Base-by-base conservation (phyloP, 306 rosid species). In the Trifolium repens region DNA sequence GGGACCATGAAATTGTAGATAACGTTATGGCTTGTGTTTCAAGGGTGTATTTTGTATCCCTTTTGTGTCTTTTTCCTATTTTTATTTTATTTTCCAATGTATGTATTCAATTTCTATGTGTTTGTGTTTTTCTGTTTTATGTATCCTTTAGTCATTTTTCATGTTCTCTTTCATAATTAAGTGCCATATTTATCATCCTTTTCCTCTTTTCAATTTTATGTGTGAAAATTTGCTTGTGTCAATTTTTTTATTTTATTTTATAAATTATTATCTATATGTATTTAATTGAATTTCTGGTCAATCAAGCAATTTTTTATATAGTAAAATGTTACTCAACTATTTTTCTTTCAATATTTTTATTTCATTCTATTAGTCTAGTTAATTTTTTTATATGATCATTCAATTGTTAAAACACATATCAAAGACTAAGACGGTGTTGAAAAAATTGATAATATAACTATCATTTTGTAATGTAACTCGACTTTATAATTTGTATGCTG, bases 1-100 rank as follows among this genome's bases (percentile, higher is more conserved):
- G 37, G 87, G 87, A 24, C 84, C 76, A 64, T 75, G 74, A 78
- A 77, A 82, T 72, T 91, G 96, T 86, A 86, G 82, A 89, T 91
- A 87, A 59, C 75, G 79, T 69, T 75, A 39, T 39, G 42, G 84
- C 30, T 74, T 67, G 69, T 79, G 82, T 85, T 66, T 63, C 84
- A 75, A 61, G 91, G 84, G 80, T 84, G 84, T 76, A 82, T 82
- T 84, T 86, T 86, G 79, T 78, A 85, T 75, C 86, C 84, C 87
- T 40, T 63, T 44, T 82, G 5, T 66, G 66, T 75, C 16, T 47
- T 73, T 58, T 55, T 55, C 22, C 22, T 5, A 17, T 47, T 47
- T 67, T 62, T n/a, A 7, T 54, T 62, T 13, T 16, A 2, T 17
- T 71, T 52, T 70, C 67, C 64, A 24, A 40, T 80, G 82, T 80